Conservation (phyloP, 2,329 filamentous ascomycete species). For the Diplodia scrobiculata region DNA sequence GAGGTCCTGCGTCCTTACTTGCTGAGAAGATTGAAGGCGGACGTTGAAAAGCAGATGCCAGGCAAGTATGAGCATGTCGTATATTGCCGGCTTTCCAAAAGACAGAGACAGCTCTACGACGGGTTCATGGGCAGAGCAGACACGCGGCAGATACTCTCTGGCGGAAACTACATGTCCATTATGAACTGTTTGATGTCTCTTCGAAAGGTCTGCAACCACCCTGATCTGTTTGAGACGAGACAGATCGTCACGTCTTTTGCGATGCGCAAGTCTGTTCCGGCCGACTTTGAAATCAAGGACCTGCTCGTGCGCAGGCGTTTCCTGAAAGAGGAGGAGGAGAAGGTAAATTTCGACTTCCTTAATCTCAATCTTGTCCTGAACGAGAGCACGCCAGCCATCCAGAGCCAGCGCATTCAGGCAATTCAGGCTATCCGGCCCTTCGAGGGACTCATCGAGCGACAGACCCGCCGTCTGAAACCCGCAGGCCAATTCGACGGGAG, state of each 20-base stretch:
- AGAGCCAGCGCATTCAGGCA: conserved; percentile 43
- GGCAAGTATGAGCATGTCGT: conserved; percentile 97
- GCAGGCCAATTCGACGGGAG: conserved; percentile 62
- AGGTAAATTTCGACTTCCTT: conserved; percentile 72
- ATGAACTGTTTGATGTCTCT: conserved; percentile 98
- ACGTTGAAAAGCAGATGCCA: conserved; percentile 99
- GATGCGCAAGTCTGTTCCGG: conserved; percentile 76
- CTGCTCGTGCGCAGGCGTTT: conserved; percentile 67
- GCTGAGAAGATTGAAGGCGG: conserved; percentile 84
- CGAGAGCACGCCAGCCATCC: conserved; percentile 62
- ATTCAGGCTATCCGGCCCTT: conserved; percentile 68
- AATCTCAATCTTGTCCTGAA: conserved; percentile 74
- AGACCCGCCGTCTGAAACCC: conserved; percentile 61
- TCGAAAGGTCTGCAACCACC: conserved; percentile 97
- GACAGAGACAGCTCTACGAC: conserved; percentile 93
- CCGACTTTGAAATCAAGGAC: conserved; percentile 74
- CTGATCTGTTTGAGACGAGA: conserved; percentile 91
- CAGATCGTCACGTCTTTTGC: conserved; percentile 97
- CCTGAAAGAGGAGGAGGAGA: conserved; percentile 63
- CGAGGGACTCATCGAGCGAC: conserved; percentile 70
- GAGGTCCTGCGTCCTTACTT: conserved; percentile 91
- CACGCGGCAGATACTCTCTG: conserved; percentile 83
- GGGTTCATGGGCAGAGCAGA: conserved; percentile 90
- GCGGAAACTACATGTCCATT: conserved; percentile 94
- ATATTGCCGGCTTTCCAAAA: conserved; percentile 90